Conservation (phyloP, 768 basidiomycete genomes). For the Coprinopsis cinerea region DNA sequence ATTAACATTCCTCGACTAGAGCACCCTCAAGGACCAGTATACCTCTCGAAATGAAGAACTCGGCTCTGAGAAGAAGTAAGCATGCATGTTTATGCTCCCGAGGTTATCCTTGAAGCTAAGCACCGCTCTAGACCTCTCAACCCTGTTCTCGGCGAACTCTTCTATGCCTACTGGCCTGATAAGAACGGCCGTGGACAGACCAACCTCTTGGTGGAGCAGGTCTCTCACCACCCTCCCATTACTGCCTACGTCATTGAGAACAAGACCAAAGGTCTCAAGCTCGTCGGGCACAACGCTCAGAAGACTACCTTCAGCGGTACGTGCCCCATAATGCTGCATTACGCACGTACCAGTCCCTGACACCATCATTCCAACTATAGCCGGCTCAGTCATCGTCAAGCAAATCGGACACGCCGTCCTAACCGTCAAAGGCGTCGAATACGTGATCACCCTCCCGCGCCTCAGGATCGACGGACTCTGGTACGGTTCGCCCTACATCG, state of each 20-base stretch:
- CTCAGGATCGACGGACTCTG: conserved; percentile 92
- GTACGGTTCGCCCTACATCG: conserved; percentile 89
- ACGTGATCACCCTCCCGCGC: conserved; percentile 87
- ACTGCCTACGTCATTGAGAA: conserved; percentile 89
- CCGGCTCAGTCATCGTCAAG: conserved; percentile 77
- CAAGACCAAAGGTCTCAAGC: conserved; percentile 61
- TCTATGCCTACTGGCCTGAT: conserved; percentile 88
- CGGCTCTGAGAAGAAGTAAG: conserved; percentile 53
- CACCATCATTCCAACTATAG: too few species aligned
- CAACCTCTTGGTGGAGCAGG: conserved; percentile 84
- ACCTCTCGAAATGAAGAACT: conserved; percentile 91
- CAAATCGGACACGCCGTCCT: conserved; percentile 93
- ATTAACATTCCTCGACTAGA: conserved; percentile 31
- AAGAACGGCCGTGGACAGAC: conserved; percentile 70
- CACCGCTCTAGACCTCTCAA: conserved; percentile 70
- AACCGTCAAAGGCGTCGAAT: conserved; percentile 57
- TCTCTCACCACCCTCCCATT: conserved; percentile 91
- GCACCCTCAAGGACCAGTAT: conserved; percentile 93
- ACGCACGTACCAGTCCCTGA: background rate
- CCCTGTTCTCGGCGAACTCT: conserved; percentile 89
- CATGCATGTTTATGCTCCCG: conserved; percentile 1
- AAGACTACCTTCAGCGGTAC: conserved; percentile 88
- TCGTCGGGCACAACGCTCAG: conserved; percentile 89
- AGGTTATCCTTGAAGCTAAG: conserved; percentile 6
- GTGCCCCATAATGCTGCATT: conserved; percentile 13